These are phyloP conservation scores for Neurospora pannonica DNA, from an alignment of 495 filamentous ascomycete genomes.

Conservation along the genomic window DNA sequence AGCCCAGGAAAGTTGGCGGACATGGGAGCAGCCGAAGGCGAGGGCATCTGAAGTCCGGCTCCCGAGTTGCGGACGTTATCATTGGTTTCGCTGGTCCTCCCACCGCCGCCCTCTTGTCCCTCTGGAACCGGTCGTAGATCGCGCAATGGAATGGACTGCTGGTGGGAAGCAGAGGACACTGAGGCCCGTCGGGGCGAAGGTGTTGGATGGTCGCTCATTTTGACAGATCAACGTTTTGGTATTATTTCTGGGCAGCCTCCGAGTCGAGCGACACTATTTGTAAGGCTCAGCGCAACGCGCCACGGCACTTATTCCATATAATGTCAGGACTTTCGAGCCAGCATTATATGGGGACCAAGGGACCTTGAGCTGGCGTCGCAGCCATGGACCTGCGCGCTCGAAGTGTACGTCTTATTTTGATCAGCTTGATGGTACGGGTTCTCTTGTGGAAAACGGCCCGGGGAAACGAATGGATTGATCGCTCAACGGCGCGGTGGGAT, in stretches of 20 bases:
- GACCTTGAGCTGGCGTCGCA: background rate
- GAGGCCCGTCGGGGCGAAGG: constrained; percentile 23
- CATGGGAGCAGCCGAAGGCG: constrained; percentile 24
- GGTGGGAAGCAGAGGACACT: constrained; percentile 24
- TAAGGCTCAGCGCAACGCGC: constrained; percentile 17
- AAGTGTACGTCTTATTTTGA: background rate
- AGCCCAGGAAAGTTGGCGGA: constrained; percentile 33
- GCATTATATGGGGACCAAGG: constrained; percentile 15
- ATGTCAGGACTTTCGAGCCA: background rate
- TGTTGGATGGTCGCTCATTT: constrained; percentile 18
- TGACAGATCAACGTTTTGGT: background rate
- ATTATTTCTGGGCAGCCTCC: background rate
- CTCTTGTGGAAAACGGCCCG: background rate
- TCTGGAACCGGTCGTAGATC: constrained; percentile 60
- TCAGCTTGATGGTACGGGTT: background rate
- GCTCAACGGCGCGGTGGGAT: background rate
- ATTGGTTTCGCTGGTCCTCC: constrained; percentile 20
- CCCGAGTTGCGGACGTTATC: constrained; percentile 20
- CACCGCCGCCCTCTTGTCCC: constrained; percentile 20
- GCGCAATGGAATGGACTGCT: constrained; percentile 75
- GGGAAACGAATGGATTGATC: background rate
- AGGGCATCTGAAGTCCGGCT: constrained; percentile 2
- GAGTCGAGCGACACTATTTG: background rate
- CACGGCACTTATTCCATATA: constrained; percentile 13
- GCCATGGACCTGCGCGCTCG: background rate